Base-by-base conservation (phyloP, 2,329 filamentous ascomycete genomes). In the Ceratocystis colombiana region DNA sequence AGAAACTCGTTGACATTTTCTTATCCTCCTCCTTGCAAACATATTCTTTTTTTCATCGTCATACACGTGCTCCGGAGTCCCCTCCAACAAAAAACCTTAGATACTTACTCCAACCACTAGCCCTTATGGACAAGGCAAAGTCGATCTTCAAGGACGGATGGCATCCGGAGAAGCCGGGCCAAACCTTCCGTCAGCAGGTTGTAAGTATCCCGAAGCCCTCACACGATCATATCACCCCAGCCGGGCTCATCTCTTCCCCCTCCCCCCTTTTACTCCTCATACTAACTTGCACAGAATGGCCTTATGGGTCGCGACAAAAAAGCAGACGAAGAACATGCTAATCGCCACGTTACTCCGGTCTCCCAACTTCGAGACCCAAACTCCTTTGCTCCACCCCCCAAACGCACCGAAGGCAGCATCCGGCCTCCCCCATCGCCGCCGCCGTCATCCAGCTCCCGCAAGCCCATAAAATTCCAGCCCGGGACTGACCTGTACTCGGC, bases 331-430 rank as follows among this genome's bases (percentile, higher is more conserved):
- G 71, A 73, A 17, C 69, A 70, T 12, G 68, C 71, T 25, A 70
- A 74, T 66, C 78, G 79, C 70, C 74, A 76, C 57, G 76, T 82
- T 41, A 79, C 80, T 17, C 90, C 91, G 1, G 77, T 95, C 55
- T 79, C 84, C 7, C 80, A 84, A 2, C 80, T 96, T 37, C 86
- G 84, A 73, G 90, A 96, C 73, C 91, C 90, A 0, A 75, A 83
- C 0, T 82, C 84, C 17, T 96, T 96, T 73, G 90, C 84, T 1
- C 89, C 90, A 28, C 91, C 91, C 30, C 91, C 91, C 0, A 92
- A 84, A 71, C 88, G 76, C 46, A 74, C 74, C 33, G 71, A 72
- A 67, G 69, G 74, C 55, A 81, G 75, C 74, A 72, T 71, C 55
- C 70, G 68, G 15, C 70, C 72, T 2, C 67, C 70, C 20, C 73